Percentiles rank a stretch among this genome's conserved stretches.
Conservation (phyloP, 2,329 filamentous ascomycete genomes). For the Ophiostoma perfectum region DNA sequence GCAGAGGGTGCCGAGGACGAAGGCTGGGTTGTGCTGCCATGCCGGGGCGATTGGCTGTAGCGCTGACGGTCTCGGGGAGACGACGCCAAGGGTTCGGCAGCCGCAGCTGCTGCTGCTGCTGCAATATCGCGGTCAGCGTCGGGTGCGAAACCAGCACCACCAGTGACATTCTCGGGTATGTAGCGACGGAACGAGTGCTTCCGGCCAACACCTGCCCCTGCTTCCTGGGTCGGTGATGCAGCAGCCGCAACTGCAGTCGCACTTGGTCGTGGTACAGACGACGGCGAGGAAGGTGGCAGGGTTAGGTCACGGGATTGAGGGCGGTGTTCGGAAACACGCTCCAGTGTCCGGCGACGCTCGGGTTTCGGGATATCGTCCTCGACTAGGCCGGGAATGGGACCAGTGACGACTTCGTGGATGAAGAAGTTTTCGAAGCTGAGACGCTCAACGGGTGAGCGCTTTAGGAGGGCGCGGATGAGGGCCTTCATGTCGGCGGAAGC, state of each 20-base stretch:
- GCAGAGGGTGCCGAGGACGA: constrained; percentile 44
- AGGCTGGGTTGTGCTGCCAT: constrained; percentile 37
- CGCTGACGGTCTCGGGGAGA: constrained; percentile 28
- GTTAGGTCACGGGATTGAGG: background rate
- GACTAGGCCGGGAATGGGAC: constrained; percentile 72
- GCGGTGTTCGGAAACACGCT: constrained; percentile 27
- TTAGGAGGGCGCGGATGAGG: constrained; percentile 74
- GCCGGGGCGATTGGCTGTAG: constrained; percentile 42
- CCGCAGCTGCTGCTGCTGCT: constrained; percentile 36
- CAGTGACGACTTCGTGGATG: constrained; percentile 63
- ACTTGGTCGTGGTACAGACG: background rate
- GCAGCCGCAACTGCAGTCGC: constrained; percentile 4
- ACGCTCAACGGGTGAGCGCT: constrained; percentile 77
- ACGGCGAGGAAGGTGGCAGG: background rate
- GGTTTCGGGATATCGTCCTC: constrained; percentile 63
- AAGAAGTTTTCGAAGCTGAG: constrained; percentile 87
- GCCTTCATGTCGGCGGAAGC: constrained; percentile 73
- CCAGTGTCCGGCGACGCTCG: constrained; percentile 19
- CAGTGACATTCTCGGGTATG: constrained; percentile 17
- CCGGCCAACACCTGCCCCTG: constrained; percentile 25
- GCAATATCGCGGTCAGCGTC: constrained; percentile 37
- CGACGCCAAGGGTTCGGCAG: constrained; percentile 25
- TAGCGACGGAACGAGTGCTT: constrained; percentile 41
- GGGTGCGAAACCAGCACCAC: constrained; percentile 26
- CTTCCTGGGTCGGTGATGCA: background rate